These are phyloP conservation scores for Kwoniella europaea DNA, from an alignment of 768 basidiomycete genomes.

Conservation along the genomic window DNA sequence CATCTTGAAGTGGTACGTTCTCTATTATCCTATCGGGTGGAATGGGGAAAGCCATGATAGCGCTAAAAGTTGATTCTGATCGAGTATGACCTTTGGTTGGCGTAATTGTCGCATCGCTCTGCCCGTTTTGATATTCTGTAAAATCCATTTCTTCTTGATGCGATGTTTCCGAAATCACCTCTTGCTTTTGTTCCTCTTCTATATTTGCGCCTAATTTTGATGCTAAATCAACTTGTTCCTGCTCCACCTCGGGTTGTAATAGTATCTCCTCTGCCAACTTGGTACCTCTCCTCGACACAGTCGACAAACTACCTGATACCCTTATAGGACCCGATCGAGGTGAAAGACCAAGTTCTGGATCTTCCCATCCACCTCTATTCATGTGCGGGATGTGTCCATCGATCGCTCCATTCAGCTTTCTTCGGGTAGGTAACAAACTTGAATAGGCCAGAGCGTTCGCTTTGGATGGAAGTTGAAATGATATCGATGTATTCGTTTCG, in stretches of 20 bases:
- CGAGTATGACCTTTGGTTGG: conserved; percentile 5
- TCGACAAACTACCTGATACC: neutral
- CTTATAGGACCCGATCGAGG: conserved; percentile 15
- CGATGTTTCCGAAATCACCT: neutral
- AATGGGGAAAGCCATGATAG: conserved; percentile 24
- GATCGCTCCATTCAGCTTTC: neutral
- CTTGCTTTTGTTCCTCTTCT: neutral
- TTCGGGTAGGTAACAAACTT: conserved; percentile 12
- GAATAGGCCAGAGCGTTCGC: conserved; percentile 7
- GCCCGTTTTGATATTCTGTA: neutral
- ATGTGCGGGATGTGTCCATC: conserved; percentile 6
- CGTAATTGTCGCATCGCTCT: neutral
- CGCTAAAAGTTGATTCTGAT: conserved; percentile 20
- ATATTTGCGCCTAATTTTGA: neutral
- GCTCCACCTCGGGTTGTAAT: neutral
- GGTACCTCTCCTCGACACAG: neutral
- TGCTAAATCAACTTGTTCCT: neutral
- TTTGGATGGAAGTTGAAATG: conserved; percentile 1
- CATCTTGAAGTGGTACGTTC: neutral
- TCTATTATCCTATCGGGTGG: conserved; percentile 21
- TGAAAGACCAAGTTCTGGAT: conserved; percentile 19
- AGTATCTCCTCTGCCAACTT: conserved; percentile 6
- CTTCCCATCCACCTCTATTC: conserved; percentile 21
- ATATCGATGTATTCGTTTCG: neutral
- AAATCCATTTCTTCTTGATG: neutral